A percentile compares a stretch with the other conserved stretches of the same genome.
Evolutionary conservation across 2,329 filamentous ascomycete species (phyloP).

Genomic region (Trichoderma guizhouense): DNA sequence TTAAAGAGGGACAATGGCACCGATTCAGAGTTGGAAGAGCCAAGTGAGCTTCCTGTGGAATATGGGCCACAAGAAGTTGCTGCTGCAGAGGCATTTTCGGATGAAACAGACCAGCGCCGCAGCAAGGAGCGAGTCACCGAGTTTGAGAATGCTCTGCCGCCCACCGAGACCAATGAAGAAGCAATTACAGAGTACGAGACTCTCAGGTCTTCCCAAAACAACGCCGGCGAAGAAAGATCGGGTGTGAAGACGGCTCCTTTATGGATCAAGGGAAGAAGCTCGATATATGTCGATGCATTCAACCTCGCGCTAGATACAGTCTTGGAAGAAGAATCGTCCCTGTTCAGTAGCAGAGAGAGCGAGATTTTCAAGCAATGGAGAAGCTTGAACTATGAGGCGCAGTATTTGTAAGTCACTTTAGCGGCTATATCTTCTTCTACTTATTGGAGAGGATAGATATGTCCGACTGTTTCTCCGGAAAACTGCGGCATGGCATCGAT

Average conservation of each 20-base stretch:
- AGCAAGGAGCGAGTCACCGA: constrained; percentile 26
- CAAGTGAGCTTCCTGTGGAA: background rate
- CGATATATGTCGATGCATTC: constrained; percentile 96
- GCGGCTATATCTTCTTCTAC: background rate
- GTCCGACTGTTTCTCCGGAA: constrained; percentile 92
- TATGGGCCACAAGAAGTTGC: background rate
- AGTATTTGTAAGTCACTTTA: constrained; percentile 69
- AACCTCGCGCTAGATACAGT: constrained; percentile 89
- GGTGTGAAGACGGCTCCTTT: constrained; percentile 37
- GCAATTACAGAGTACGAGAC: constrained; percentile 79
- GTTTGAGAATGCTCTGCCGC: constrained; percentile 59
- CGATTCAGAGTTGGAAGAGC: constrained; percentile 25
- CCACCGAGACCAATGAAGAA: constrained; percentile 62
- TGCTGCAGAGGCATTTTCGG: background rate
- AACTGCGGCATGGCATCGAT: constrained; percentile 84
- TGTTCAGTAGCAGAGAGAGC: constrained; percentile 79
- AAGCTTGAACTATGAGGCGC: constrained; percentile 72
- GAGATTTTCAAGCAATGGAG: constrained; percentile 76
- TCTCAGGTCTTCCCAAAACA: constrained; percentile 55
- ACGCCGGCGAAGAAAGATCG: constrained; percentile 35
- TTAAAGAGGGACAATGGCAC: constrained; percentile 28
- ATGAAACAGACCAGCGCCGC: background rate
- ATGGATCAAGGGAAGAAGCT: constrained; percentile 77
- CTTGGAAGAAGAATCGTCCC: constrained; percentile 78
- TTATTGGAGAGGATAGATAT: constrained; percentile 54